A percentile compares a stretch with the other conserved stretches of the same genome.
phyloP scores from a whole-genome alignment of 2,329 filamentous ascomycete genomes.

The Xylariales sp. region DNA sequence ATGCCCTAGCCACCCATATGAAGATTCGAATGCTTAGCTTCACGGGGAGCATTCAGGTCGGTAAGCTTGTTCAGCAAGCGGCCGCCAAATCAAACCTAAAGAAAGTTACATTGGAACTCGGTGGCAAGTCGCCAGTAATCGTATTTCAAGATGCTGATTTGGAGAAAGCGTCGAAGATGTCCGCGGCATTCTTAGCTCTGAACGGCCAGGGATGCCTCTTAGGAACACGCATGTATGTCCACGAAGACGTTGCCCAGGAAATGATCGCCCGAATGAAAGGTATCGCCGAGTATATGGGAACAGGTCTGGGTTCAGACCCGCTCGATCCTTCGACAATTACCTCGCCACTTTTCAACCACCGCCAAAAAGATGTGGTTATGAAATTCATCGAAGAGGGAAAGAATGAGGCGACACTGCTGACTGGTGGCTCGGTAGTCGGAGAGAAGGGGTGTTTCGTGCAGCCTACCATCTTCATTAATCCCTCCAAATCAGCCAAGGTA shows the following conservation, averaged over 20 bases:
- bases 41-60: conserved; percentile 78
- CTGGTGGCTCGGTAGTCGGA: conserved; percentile 34
- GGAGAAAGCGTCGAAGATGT: conserved; percentile 69
- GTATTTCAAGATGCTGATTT: conserved; percentile 74
- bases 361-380: conserved; percentile 61
- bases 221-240: conserved; percentile 68
- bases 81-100: conserved; percentile 73
- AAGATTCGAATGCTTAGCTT: conserved; percentile 80
- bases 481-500: conserved; percentile 58
- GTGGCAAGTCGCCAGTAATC: conserved; percentile 74
- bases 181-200: conserved; percentile 38
- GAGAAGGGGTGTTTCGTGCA: conserved; percentile 53
- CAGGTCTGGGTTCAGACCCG: conserved; percentile 52
- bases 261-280: conserved; percentile 70
- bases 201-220: conserved; percentile 56
- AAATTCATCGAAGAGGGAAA: conserved; percentile 60
- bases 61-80: conserved; percentile 77
- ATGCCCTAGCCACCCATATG: conserved; percentile 73
- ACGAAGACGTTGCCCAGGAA: conserved; percentile 60
- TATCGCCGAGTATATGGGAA: conserved; percentile 54
- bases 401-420: conserved; percentile 47
- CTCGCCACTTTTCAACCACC: conserved; percentile 63
- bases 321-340: conserved; percentile 49
- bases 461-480: conserved; percentile 59
- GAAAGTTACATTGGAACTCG: conserved; percentile 73